Percentiles rank a stretch among this genome's conserved stretches.
Conservation (phyloP, 2,329 filamentous ascomycete species). For the Emergomyces orientalis region DNA sequence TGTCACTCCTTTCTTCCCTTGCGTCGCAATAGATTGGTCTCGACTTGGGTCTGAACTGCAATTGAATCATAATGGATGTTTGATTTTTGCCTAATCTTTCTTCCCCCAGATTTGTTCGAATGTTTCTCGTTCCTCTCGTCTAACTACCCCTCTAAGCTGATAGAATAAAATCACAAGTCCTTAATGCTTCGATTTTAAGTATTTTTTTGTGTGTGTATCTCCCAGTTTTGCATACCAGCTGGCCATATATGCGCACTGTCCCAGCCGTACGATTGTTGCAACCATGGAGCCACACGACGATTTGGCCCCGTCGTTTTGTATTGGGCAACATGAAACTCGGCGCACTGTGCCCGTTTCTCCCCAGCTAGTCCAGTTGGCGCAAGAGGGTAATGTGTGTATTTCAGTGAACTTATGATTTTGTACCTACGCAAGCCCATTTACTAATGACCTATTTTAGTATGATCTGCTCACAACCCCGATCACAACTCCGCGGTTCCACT, state of each 20-base stretch:
- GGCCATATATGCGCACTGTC: not conserved
- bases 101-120: not conserved
- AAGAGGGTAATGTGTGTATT: constrained; percentile 45
- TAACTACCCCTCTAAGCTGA: constrained; percentile 1
- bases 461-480: constrained; percentile 56
- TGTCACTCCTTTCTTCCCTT: not conserved
- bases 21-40: not conserved
- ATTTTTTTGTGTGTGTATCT: not conserved
- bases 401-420: not conserved
- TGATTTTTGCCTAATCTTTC: not conserved
- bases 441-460: constrained; percentile 41
- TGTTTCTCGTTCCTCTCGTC: not conserved
- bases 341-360: constrained; percentile 42
- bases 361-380: constrained; percentile 45
- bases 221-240: not conserved
- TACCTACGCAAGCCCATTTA: not conserved
- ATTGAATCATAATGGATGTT: constrained; percentile 2
- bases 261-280: not conserved
- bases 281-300: constrained; percentile 17
- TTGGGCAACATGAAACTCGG: constrained; percentile 54
- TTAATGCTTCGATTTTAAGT: constrained; percentile 1
- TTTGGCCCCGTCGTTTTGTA: constrained; percentile 43
- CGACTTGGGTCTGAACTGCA: not conserved
- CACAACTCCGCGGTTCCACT: constrained; percentile 52
- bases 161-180: not conserved